phyloP scores from a whole-genome alignment of 2,329 filamentous ascomycete genomes.

The Gnomoniopsis sp. region DNA sequence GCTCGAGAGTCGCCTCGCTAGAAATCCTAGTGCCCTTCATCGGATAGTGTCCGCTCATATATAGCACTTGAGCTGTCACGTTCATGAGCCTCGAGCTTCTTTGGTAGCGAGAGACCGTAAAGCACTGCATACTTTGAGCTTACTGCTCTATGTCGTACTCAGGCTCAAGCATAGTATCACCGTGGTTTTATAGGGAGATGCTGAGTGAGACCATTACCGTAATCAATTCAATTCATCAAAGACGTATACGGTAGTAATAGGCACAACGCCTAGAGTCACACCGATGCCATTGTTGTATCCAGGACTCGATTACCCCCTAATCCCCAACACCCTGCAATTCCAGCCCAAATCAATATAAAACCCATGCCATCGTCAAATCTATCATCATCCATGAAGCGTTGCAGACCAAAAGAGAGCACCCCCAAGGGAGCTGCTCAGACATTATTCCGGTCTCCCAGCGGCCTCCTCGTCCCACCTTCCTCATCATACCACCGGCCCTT shows the following conservation, averaged over 20 bases:
- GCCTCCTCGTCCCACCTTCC: conserved; percentile 43
- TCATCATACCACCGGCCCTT: conserved; percentile 68
- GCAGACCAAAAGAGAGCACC: conserved; percentile 8
- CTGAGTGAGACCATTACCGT: too few relatives aligned
- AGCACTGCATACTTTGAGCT: too few relatives aligned
- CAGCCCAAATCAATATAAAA: background rate
- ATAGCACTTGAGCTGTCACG: too few relatives aligned
- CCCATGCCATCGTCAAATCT: background rate
- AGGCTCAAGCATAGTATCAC: too few relatives aligned
- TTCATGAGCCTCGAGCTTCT: too few relatives aligned
- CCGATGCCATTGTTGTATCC: background rate
- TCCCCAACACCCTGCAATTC: conserved; percentile 15
- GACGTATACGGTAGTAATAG: background rate
- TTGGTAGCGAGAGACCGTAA: too few relatives aligned
- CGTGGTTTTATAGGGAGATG: too few relatives aligned
- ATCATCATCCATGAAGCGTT: background rate
- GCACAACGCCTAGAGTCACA: background rate
- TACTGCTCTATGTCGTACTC: too few relatives aligned
- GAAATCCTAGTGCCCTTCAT: too few relatives aligned
- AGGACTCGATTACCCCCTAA: background rate
- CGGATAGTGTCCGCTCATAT: too few relatives aligned
- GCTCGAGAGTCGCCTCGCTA: too few relatives aligned
- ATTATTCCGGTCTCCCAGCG: conserved; percentile 44
- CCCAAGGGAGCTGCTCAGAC: conserved; percentile 21
- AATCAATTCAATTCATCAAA: too few relatives aligned